phyloP scores from a whole-genome alignment of 1,284 basidiomycete genomes.

The Leccinum cinnamomeum region DNA sequence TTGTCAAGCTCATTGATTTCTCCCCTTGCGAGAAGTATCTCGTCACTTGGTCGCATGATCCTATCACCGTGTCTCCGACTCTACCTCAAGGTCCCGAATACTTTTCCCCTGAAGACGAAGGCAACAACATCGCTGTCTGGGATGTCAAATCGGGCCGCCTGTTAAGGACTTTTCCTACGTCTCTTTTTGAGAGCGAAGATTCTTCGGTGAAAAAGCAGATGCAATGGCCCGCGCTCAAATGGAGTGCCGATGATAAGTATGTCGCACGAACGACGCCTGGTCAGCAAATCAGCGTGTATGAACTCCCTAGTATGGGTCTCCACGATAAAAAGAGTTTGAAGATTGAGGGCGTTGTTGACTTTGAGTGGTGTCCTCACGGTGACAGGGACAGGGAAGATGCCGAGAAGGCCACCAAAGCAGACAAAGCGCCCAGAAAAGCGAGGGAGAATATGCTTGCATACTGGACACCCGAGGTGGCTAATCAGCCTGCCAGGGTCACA shows the following conservation, averaged over 20 bases:
- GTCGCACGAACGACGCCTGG: conserved; percentile 89
- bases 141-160: conserved; percentile 93
- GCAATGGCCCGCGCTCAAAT: conserved; percentile 96
- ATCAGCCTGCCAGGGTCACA: conserved; percentile 97
- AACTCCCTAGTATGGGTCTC: conserved; percentile 91
- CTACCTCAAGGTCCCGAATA: conserved; percentile 81
- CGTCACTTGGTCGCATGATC: conserved; percentile 97
- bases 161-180: conserved; percentile 90
- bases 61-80: conserved; percentile 85
- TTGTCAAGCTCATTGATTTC: conserved; percentile 96
- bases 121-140: conserved; percentile 97
- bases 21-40: conserved; percentile 97
- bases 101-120: conserved; percentile 94
- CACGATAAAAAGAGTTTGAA: conserved; percentile 98
- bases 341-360: conserved; percentile 97
- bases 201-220: conserved; percentile 72
- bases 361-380: conserved; percentile 97
- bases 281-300: conserved; percentile 95
- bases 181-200: conserved; percentile 54
- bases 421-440: conserved; percentile 60
- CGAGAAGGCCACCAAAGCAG: conserved; percentile 52
- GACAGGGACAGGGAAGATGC: conserved; percentile 84
- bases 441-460: conserved; percentile 94
- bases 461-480: conserved; percentile 96
- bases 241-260: conserved; percentile 95